Evolutionary conservation across 345 rosid genomes (phyloP), one percentile per base, ranked within the genome.

Genomic region (Sisymbrium irio): DNA sequence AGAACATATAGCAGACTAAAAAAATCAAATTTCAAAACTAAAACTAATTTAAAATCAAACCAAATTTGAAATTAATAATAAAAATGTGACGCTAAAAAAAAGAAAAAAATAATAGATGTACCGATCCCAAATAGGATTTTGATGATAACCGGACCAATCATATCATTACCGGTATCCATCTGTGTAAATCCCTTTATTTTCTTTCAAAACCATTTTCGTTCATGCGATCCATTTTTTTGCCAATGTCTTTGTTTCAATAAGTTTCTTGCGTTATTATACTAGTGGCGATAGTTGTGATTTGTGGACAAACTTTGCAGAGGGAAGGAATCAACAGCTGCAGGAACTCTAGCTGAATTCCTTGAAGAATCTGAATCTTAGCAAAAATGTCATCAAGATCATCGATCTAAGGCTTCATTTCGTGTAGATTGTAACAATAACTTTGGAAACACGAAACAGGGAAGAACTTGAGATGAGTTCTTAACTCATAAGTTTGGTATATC

Each of bases 401-500:
- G 81, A 85, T 39, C 5, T 54, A 93, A 86, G 67, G 66, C 78
- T 36, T 84, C 83, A 9, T 85, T 91, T 58, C 95, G 83, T 79
- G 91, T 89, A 28, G 88, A 85, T 37, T 82, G 92, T 19, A 85
- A 85, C 67, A 85, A 84, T 63, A 89, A 85, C 53, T 92, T 88
- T 72, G 86, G 85, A 12, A 73, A 80, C 65, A 92, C 85, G 85
- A 71, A 2, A 76, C 83, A 2, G 90, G 86, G 86, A 89, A 87
- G 49, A 44, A 7, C 20, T 3, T 44, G 9, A 15, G 9, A 7
- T 15, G 79, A 92, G 82, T 67, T 85, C 85, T 74, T 83, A 77
- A 71, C 85, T 87, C 64, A 91, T 40, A 42, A 42, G 98, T 93
- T 73, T 1, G 98, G 91, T 82, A 86, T 92, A 77, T 90, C 96